A percentile compares a stretch with the other conserved stretches of the same genome.
Conservation (phyloP, 1,284 basidiomycete species). For the Ganoderma boninense region DNA sequence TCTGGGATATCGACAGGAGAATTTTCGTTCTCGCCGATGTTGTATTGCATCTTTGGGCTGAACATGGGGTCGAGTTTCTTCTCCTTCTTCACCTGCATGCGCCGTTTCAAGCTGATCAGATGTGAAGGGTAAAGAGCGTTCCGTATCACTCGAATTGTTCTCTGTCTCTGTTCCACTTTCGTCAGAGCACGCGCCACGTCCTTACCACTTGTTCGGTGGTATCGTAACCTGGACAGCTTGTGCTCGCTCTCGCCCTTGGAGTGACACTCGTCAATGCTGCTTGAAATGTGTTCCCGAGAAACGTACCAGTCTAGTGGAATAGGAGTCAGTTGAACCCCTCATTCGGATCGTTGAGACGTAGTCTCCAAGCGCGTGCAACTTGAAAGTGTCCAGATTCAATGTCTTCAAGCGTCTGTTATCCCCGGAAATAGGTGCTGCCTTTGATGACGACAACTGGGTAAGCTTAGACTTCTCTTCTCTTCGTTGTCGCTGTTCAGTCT, state of each 20-base stretch:
- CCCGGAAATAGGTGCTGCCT: neutral
- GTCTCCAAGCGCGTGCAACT: slow-evolving; percentile 38
- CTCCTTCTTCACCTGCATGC: neutral
- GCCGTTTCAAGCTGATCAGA: neutral
- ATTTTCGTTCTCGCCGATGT: neutral
- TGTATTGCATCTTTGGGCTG: neutral
- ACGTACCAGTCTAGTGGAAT: neutral
- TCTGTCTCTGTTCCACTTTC: slow-evolving; percentile 2
- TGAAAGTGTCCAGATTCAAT: slow-evolving; percentile 35
- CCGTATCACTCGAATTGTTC: neutral
- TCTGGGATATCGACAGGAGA: neutral
- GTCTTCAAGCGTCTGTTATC: slow-evolving; percentile 11
- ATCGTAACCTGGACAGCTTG: neutral
- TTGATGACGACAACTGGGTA: slow-evolving; percentile 17
- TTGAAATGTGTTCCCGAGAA: too few species aligned
- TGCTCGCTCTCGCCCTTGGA: slow-evolving; percentile 22
- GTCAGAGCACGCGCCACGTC: neutral
- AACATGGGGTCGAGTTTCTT: neutral
- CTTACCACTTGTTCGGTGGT: neutral
- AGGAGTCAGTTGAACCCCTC: slow-evolving; percentile 30
- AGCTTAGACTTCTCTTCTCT: slow-evolving; percentile 21
- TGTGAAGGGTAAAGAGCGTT: neutral
- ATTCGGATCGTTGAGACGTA: slow-evolving; percentile 25
- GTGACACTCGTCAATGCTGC: too few species aligned
- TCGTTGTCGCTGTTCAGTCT: neutral